A percentile compares a stretch with the other conserved stretches of the same genome.
Conservation (phyloP, 78 protist genomes). For the Protostelium mycophagum region DNA sequence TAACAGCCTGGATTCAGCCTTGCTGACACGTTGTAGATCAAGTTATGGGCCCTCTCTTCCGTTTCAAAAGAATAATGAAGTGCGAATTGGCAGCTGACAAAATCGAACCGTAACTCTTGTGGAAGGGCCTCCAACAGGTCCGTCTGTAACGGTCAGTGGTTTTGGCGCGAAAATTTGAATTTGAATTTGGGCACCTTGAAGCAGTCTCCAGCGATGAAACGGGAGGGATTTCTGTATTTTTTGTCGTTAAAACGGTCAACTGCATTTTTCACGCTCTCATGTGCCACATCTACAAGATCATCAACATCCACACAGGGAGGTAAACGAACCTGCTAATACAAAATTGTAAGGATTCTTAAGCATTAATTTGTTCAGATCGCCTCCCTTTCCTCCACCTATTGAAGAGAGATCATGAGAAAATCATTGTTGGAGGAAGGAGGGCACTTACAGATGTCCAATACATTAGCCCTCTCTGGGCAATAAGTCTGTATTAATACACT, state of each 20-base stretch:
- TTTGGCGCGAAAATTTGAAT: neutral
- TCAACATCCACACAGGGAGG: neutral
- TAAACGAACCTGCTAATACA: neutral
- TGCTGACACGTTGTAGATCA: slow-evolving; percentile 53
- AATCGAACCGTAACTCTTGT: slow-evolving; percentile 19
- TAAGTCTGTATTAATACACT: neutral
- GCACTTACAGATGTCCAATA: neutral
- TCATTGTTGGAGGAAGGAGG: neutral
- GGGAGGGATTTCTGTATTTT: neutral
- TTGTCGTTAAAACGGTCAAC: neutral
- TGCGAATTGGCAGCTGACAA: slow-evolving; percentile 82
- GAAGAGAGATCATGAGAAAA: too few relatives aligned
- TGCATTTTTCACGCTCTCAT: neutral
- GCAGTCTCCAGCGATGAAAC: neutral
- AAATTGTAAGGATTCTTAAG: neutral
- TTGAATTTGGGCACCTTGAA: neutral
- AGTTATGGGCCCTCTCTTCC: slow-evolving; percentile 37
- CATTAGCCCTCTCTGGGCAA: neutral
- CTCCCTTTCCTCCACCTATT: neutral
- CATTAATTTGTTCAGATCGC: neutral
- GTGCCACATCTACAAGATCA: neutral
- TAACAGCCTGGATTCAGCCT: slow-evolving; percentile 49
- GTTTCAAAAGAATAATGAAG: slow-evolving; percentile 68
- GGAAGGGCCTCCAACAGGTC: neutral
- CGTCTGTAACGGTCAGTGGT: too few relatives aligned